Evolutionary conservation across 768 basidiomycete species (phyloP), one percentile per base, ranked within the genome.

Genomic region (Boletellus sp.): DNA sequence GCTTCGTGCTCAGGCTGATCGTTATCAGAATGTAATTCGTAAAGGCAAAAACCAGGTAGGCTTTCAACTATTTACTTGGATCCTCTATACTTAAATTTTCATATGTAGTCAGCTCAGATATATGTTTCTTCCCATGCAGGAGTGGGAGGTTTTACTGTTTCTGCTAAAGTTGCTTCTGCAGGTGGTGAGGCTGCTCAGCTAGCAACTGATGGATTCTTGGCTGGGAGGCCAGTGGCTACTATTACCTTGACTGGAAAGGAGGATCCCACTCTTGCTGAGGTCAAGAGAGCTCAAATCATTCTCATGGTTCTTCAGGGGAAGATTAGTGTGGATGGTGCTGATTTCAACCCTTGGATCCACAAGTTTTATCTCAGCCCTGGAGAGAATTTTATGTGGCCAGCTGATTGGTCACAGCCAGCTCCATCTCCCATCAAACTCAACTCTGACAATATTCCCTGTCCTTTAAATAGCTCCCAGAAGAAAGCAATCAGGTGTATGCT

Each of bases 211-310:
- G 62, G 54, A 52, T 35, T 57, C 47, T 48, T 73, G 44, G 47
- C 63, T 65, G 58, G 72, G 50, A 64, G 69, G 62, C 34, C 1
- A 1, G 65, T 69, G 26, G 47, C 58, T 0, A 62, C 62, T 7
- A 70, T 87, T 20, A 75, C 67, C 20, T 73, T 83, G 9, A 70
- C 73, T 53, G 85, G 84, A 0, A 74, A 72, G 31, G 83, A 78
- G 35, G 75, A 69, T 34, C 78, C 77, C 1, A 89, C 87, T 4
- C 61, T 57, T 19, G 84, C 87, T 23, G 85, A 87, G 52, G 64
- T 65, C 4, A 70, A 74, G 40, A 74, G 68, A 22, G 52, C 58
- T 4, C 42, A 56, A 10, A 37, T 62, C 13, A 53, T 75, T 9
- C 63, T 75, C 2, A 49, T 56, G 40, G 53, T 64, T 24, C 61